Conservation (phyloP, 2,329 filamentous ascomycete genomes). For the Aureobasidium pullulans region DNA sequence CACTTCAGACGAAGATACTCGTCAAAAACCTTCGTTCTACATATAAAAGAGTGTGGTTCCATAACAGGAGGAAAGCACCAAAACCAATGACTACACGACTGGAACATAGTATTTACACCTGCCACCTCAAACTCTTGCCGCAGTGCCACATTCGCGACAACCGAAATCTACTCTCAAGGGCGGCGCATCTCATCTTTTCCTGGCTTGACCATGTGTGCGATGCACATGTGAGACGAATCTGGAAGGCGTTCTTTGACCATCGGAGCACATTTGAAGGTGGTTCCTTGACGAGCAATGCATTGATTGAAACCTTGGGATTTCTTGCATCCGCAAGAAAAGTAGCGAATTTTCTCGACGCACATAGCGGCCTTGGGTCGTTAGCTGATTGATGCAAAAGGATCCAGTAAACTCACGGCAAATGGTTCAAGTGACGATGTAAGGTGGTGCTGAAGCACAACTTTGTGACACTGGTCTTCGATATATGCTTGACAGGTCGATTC, state of each 20-base stretch:
- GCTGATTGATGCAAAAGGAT: too few species aligned
- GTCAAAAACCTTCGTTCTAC: background rate
- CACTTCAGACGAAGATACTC: background rate
- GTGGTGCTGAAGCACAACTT: too few species aligned
- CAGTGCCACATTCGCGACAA: too few species aligned
- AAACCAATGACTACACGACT: background rate
- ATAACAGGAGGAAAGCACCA: background rate
- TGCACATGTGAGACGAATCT: slow-evolving; percentile 1
- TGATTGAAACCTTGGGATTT: background rate
- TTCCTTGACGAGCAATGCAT: background rate
- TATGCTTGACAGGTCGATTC: too few species aligned
- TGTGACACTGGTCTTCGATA: too few species aligned
- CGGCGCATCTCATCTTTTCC: slow-evolving; percentile 1
- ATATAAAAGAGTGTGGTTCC: background rate
- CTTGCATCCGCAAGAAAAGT: background rate
- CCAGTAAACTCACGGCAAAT: too few species aligned
- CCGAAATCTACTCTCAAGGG: too few species aligned
- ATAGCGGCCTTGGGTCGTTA: too few species aligned
- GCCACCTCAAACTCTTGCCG: too few species aligned
- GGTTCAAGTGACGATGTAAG: too few species aligned
- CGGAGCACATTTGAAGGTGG: background rate
- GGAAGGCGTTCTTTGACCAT: background rate
- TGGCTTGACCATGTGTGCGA: slow-evolving; percentile 3
- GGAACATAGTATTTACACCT: too few species aligned
- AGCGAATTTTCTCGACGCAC: too few species aligned